Base-by-base conservation (phyloP, 2,329 filamentous ascomycete genomes). In the Xylariaceae sp. region DNA sequence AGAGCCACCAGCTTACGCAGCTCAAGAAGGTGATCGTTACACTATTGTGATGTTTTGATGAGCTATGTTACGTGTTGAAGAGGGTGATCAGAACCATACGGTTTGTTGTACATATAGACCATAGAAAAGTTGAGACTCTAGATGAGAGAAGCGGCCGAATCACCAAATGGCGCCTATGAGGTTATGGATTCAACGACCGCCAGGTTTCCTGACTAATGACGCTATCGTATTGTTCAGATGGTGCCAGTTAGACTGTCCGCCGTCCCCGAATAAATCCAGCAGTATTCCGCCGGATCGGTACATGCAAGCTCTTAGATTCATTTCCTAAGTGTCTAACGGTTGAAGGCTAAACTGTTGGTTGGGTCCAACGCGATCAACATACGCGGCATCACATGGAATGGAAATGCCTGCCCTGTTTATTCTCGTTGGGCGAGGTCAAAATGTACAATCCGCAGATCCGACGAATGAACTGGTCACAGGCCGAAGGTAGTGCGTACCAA, bases 21-120 rank as follows among this genome's bases (percentile, higher is more conserved):
- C 9, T 40, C 16, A 16, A 19, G 12, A 46, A 23, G 34, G 17
- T 16, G 26, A 47, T 40, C 21, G 33, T 45, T 40, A 56, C 46
- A 16, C 46, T 31, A 21, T 50, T 45, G 53, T 46, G 53, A 46
- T 46, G 19, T 46, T 36, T 41, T 39, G 51, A 39, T 33, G 5
- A 40, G 8, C 19, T 31, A 34, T 11, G 29, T 14, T 12, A 33
- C 29, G 11, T 12, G 29, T 14, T 6, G 28, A 8, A 39, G 21
- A 17, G 36, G 16, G 21, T 39, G 36, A 39, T 17, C 36, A 17
- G 21, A 39, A 29, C n/a, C n/a, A 44, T 39, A 52, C 49, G 19
- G 37, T 21, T 34, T 19, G 23, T 45, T 44, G 49, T 19, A 45
- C 40, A 14, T 21, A 26, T 45, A 19, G 37, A 11, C 24, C 21